These are phyloP conservation scores for Ophiosphaerella korrae DNA, from an alignment of 2,329 filamentous ascomycete species.

Conservation along the genomic window DNA sequence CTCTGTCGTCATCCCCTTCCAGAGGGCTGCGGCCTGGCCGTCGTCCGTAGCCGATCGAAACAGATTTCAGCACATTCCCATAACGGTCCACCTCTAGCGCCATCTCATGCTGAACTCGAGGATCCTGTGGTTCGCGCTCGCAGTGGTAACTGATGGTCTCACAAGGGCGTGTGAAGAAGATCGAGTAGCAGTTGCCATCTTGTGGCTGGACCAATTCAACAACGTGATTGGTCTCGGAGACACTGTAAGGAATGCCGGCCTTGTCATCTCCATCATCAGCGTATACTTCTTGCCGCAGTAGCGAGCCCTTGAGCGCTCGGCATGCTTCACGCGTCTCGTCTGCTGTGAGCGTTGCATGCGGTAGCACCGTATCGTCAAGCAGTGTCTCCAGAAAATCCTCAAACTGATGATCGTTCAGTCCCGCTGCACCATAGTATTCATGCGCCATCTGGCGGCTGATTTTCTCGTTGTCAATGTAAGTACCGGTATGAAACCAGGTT, in stretches of 20 bases:
- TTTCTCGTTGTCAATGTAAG: no score
- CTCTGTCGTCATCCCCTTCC: not conserved
- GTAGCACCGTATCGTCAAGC: not conserved
- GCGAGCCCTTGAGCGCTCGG: conserved; percentile 7
- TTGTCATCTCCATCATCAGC: not conserved
- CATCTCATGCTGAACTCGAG: not conserved
- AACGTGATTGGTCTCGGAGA: not conserved
- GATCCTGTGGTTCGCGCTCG: not conserved
- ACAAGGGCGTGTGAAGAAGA: not conserved
- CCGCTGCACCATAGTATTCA: no score
- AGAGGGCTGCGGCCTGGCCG: no score
- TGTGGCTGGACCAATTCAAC: not conserved
- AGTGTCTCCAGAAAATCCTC: not conserved
- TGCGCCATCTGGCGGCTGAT: no score
- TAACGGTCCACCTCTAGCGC: not conserved
- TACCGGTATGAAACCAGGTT: no score
- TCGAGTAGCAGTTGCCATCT: not conserved
- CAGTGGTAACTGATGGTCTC: not conserved
- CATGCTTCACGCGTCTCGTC: conserved; percentile 2
- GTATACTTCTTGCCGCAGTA: conserved; percentile 10
- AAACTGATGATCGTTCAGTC: no score
- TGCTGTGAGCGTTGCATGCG: not conserved
- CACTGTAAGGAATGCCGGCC: not conserved
- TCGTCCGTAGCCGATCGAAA: no score
- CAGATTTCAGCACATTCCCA: not conserved